Evolutionary conservation across 83 land plant genomes (phyloP), one percentile per base, ranked within the genome.

Genomic region (Picea mariana): DNA sequence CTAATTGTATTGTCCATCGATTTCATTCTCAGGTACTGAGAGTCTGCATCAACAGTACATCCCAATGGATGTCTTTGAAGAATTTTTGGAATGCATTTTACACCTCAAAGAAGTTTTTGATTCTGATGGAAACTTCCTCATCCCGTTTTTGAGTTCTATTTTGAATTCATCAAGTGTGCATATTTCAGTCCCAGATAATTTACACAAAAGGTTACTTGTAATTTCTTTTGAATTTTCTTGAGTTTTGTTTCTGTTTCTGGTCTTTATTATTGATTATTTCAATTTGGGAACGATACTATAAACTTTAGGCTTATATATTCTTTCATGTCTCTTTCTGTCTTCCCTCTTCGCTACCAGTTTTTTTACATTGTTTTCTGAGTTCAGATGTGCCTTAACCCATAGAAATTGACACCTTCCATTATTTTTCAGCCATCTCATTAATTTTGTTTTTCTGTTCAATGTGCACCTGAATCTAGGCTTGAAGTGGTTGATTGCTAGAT

Each of bases 111-210:
- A 78, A 67, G 34, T 87, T 2, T 86, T 93, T 75, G 79, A 73
- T 4, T 91, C 92, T 0, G 90, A 88, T 83, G 83, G 67, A 34
- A 79, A 91, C 9, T 85, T 91, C 42, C 86, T 93, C 12, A 31
- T 81, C 9, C 84, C 92, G 18, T 77, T 85, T 66, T 52, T 93
- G 75, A 67, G 84, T 81, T 86, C 90, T 63, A 3, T 85, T 81
- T 77, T 91, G 11, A 40, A 85, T 58, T 80, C 88, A 15, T 87
- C 92, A 12, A 23, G 59, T 6, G 4, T 61, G 61, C 67, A 84
- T 82, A 76, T 90, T 67, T 77, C 90, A 47, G 79, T 84, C 49
- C 88, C 87, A 6, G 78, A 86, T 23, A 67, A 72, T 67, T 65
- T 82, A 61, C 68, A 58, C 12, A 79, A 79, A 61, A 89, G 91